Conservation (phyloP, 2,329 filamentous ascomycete genomes). For the Colletotrichum orchidophilum region DNA sequence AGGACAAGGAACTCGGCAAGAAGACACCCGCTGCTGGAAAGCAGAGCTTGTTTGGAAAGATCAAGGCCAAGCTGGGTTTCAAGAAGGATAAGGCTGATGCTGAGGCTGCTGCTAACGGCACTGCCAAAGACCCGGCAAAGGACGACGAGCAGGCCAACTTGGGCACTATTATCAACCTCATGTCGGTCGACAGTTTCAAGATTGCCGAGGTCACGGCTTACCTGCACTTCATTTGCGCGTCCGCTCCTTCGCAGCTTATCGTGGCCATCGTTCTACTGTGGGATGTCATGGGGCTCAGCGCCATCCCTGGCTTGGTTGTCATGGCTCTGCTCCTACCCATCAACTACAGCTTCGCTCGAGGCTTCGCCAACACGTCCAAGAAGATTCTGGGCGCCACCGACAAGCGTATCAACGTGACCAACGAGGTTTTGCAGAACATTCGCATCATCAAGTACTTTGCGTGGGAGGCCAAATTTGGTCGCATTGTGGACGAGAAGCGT, state of each 20-base stretch:
- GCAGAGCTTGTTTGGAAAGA: slow-evolving; percentile 54
- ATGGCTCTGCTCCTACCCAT: slow-evolving; percentile 90
- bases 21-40: slow-evolving; percentile 49
- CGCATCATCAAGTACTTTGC: slow-evolving; percentile 99
- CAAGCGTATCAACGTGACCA: slow-evolving; percentile 94
- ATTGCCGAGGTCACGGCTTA: slow-evolving; percentile 95
- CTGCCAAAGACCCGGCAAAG: slow-evolving; percentile 48
- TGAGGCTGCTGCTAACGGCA: slow-evolving; percentile 45
- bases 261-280: slow-evolving; percentile 87
- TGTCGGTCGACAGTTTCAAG: slow-evolving; percentile 99
- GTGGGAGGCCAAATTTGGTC: slow-evolving; percentile 92
- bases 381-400: slow-evolving; percentile 93
- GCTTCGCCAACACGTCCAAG: slow-evolving; percentile 88
- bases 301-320: slow-evolving; percentile 89
- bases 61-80: slow-evolving; percentile 68
- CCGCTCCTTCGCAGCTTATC: slow-evolving; percentile 86
- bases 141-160: slow-evolving; percentile 84
- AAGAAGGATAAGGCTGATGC: slow-evolving; percentile 53
- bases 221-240: slow-evolving; percentile 93
- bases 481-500: slow-evolving; percentile 89
- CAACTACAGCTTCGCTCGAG: slow-evolving; percentile 88
- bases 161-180: slow-evolving; percentile 98
- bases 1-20: slow-evolving; percentile 76
- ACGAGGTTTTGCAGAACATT: slow-evolving; percentile 96
- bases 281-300: slow-evolving; percentile 89